These are phyloP conservation scores for Dentipellis fragilis DNA, from an alignment of 768 basidiomycete genomes.

Conservation along the genomic window DNA sequence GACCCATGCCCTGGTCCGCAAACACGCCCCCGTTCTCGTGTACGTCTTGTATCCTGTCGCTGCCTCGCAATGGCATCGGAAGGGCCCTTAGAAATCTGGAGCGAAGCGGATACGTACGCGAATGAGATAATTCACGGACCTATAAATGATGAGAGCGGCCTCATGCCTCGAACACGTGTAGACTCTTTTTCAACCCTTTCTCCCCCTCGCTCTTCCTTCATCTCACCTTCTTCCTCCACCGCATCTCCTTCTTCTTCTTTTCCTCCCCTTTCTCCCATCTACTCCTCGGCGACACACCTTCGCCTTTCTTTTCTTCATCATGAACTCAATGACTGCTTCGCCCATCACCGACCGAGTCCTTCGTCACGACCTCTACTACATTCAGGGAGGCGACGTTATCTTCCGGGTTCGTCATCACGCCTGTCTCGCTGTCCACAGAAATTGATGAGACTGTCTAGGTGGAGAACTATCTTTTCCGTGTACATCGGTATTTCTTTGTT, in stretches of 20 bases:
- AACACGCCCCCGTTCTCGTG: constrained; percentile 29
- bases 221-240: constrained; percentile 2
- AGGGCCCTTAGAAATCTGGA: constrained; percentile 12
- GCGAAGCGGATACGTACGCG: not conserved
- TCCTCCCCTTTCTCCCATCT: not conserved
- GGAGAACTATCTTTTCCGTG: constrained; percentile 42
- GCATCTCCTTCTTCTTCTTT: constrained; percentile 4
- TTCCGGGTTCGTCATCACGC: constrained; percentile 18
- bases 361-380: constrained; percentile 32
- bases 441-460: constrained; percentile 27
- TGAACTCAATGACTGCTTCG: constrained; percentile 8
- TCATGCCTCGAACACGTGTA: constrained; percentile 15
- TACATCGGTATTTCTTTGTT: constrained; percentile 56
- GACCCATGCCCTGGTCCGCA: constrained; percentile 45
- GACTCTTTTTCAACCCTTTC: constrained; percentile 3
- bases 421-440: not conserved
- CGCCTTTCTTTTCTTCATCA: constrained; percentile 2
- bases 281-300: not conserved
- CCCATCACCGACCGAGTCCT: constrained; percentile 16
- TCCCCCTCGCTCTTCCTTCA: not conserved
- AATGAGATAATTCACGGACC: constrained; percentile 4
- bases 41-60: constrained; percentile 16
- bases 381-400: constrained; percentile 42
- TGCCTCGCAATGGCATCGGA: constrained; percentile 16
- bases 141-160: constrained; percentile 11